Conservation (phyloP, 1,139 yeast species). For the Geotrichum siamense region DNA sequence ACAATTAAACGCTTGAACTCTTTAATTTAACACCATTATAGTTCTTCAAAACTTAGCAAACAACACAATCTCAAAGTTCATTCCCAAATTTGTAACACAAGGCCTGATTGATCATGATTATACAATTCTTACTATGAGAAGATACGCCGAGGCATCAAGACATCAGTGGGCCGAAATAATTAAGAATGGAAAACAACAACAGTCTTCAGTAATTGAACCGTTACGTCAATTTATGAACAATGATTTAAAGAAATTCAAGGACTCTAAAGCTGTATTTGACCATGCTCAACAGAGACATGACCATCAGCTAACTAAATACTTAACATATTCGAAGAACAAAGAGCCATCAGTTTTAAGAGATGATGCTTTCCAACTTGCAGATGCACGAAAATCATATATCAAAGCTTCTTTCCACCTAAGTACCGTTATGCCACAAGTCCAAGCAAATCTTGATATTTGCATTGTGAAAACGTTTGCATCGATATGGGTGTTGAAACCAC, state of each 20-base stretch:
- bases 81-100: slow-evolving; percentile 54
- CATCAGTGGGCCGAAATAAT: slow-evolving; percentile 47
- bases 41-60: slow-evolving; percentile 36
- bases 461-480: slow-evolving; percentile 43
- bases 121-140: slow-evolving; percentile 54
- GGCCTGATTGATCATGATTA: slow-evolving; percentile 71
- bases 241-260: slow-evolving; percentile 49
- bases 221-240: slow-evolving; percentile 41
- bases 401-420: slow-evolving; percentile 59
- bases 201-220: slow-evolving; percentile 38
- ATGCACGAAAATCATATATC: slow-evolving; percentile 60
- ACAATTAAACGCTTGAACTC: neutral
- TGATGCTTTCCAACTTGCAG: slow-evolving; percentile 70
- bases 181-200: slow-evolving; percentile 41
- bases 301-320: slow-evolving; percentile 47
- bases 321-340: slow-evolving; percentile 51
- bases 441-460: slow-evolving; percentile 42
- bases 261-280: slow-evolving; percentile 52
- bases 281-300: slow-evolving; percentile 64
- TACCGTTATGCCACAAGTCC: slow-evolving; percentile 41
- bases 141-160: slow-evolving; percentile 51
- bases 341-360: slow-evolving; percentile 62
- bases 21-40: no score
- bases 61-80: slow-evolving; percentile 33
- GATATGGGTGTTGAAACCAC: slow-evolving; percentile 31